A percentile compares a stretch with the other conserved stretches of the same genome.
These are phyloP conservation scores for Knufia petricola DNA, from an alignment of 2,329 filamentous ascomycete genomes.

Conservation along the genomic window DNA sequence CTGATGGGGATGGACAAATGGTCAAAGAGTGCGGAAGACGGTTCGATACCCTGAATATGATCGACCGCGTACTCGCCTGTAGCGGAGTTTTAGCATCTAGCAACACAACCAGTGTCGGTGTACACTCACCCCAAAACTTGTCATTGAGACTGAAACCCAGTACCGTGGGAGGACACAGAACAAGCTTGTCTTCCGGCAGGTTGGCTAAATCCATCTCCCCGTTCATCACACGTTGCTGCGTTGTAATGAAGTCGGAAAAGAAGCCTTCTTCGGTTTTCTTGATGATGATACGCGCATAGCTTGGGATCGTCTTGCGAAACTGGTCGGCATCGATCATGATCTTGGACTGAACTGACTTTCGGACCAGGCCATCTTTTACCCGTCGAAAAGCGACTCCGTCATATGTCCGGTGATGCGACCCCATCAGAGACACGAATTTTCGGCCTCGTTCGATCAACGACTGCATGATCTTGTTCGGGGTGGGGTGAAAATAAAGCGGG, in stretches of 20 bases:
- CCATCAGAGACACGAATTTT: constrained; percentile 25
- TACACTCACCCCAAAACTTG: constrained; percentile 21
- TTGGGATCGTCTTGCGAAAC: constrained; percentile 25
- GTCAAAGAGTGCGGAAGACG: constrained; percentile 16
- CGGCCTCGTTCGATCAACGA: constrained; percentile 23
- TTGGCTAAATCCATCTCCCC: background rate
- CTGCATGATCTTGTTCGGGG: constrained; percentile 18
- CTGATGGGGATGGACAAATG: constrained; percentile 21
- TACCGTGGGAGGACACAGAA: constrained; percentile 21
- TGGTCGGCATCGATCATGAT: constrained; percentile 25
- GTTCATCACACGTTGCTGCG: background rate
- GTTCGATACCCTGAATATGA: constrained; percentile 20
- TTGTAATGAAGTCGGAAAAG: background rate
- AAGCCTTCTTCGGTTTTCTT: constrained; percentile 10
- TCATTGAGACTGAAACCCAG: constrained; percentile 12
- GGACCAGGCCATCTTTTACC: constrained; percentile 20
- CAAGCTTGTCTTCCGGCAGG: constrained; percentile 16
- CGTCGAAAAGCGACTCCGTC: constrained; percentile 28
- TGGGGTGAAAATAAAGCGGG: constrained; percentile 25
- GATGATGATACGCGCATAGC: constrained; percentile 12
- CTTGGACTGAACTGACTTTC: constrained; percentile 20
- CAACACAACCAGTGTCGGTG: background rate
- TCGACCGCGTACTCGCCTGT: constrained; percentile 21
- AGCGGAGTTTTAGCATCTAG: background rate
- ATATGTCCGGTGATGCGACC: constrained; percentile 25